Evolutionary conservation across 2,329 filamentous ascomycete genomes (phyloP), one percentile per base, ranked within the genome.

Genomic region (Metarhizium guizhouense): DNA sequence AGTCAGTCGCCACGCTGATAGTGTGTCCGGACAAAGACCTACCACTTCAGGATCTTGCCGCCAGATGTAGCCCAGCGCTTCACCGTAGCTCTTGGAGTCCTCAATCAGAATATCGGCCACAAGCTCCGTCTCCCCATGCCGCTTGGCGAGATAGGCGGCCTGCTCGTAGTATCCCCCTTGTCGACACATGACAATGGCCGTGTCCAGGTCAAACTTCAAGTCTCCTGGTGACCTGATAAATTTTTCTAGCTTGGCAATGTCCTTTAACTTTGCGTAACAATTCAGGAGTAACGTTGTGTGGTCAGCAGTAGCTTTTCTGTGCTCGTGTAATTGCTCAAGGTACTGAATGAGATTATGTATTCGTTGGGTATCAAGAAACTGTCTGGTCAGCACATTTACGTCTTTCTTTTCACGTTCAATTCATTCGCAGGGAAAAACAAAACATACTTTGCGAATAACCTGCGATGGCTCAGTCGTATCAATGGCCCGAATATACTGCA

Each of bases 281-380:
- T 99, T 99, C 47, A 99, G 75, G 0, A 99, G 78, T 11, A 99
- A 75, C 0, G 94, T 99, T 0, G 94, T 99, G 64, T 99, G 94
- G 62, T 99, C 94, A 2, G 91, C 87, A 2, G 93, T 96, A 0
- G 94, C 95, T 67, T 87, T 93, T 65, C 93, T 86, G 64, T 95
- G 90, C 59, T 97, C 91, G 65, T 99, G 94, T 16, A 99, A 77
- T 70, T 99, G 91, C 72, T 99, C 95, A 2, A 99, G 79, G 65
- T 97, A 99, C 67, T 95, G 90, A 55, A 99, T 97, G 32, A 99
- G 77, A 67, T 97, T 99, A 64, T 96, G 91, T 71, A 99, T 96
- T 59, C 92, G 83, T 79, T 99, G 94, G 0, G 94, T 97, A 66
- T 99, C 94, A 42, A 99, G 79, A 65, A 95, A 99, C 84, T 92